Base-by-base conservation (phyloP, 1,139 yeast genomes). In the Yamadazyma triangularis region DNA sequence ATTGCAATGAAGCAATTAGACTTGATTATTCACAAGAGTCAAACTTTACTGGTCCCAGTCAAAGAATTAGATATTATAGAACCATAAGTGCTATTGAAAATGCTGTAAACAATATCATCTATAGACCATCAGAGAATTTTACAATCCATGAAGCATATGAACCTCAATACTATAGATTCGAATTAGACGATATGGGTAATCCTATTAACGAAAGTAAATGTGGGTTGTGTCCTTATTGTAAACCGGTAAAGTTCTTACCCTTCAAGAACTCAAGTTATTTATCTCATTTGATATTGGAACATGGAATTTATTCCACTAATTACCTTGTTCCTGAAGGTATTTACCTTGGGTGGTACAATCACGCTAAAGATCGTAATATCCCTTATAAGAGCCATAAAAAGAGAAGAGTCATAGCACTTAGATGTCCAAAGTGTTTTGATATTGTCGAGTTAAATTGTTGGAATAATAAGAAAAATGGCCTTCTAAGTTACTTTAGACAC, bases 211-310 rank as follows among this genome's bases (percentile, higher is more conserved):
- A 48, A 22, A 45, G 52, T 28, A 52, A 51, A 29, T 49, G 62
- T 27, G 66, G 64, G 23, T 36, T 57, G 31, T 60, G 65, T 45
- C 56, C 64, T 0, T 60, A 56, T 33, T 60, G 65, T 33, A 47
- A 47, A 24, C 42, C 43, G 21, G 51, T 58, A 15, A 54, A 51
- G 35, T 59, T 60, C 32, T 43, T 56, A 15, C 59, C 63, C 1
- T 55, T 56, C 38, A 59, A 60, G 37, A 58, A 58, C 40, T 53
- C 60, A 2, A 52, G 57, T 22, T 60, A 58, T 38, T 49, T 60
- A 6, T 53, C 61, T 4, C 66, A 60, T 37, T 41, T 60, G 38
- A 56, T 63, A 4, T 47, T 59, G 30, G 61, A 56, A 37, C 66
- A 60, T 43, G 66, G 66, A 2, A 47, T 60, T 5, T 57, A 50